Base-by-base conservation (phyloP, 2,329 filamentous ascomycete species). In the Colletotrichum sp. region DNA sequence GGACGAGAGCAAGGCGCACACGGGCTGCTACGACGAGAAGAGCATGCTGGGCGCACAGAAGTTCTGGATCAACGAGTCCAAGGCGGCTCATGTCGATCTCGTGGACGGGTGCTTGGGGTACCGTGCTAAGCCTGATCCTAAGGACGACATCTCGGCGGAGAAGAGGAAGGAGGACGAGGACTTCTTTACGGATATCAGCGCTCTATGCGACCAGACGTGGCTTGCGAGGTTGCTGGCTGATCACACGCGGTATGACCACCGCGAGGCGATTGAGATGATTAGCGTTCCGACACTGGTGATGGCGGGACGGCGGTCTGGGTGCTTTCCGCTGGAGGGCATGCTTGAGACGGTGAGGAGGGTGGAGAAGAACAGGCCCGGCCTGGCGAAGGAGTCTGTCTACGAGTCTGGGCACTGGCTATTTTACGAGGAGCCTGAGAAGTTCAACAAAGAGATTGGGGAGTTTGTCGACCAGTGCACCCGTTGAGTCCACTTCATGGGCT, bases 221-320 rank as follows among this genome's bases (percentile, higher is more conserved):
- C 78, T 86, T 26, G 85, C 85, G 30, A 79, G 81, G 68, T 69
- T 87, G 74, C 75, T 87, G 44, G 83, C 83, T 2, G 85, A 87
- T 65, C 85, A 86, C 70, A 87, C 85, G 64, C 75, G 85, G 28
- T 87, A 86, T 71, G 85, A 87, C 68, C 85, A 87, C 78, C 84
- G 85, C 49, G 85, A 87, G 79, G 85, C 84, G 2, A 79, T 83
- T 34, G 85, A 85, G 77, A 71, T 74, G 32, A 83, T 86, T 36
- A 74, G 34, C 26, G 79, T 80, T 74, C 84, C 85, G 60, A 81
- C 81, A 52, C 73, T 86, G 69, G 85, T 87, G 9, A 80, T 87
- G 80, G 83, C 81, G 0, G 85, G 84, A 0, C 77, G 79, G n/a
- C 78, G 82, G 52, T 84, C 84, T 1, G 85, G 84, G 3, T 87